Evolutionary conservation across 352 stramenopile genomes (phyloP).

Genomic region (Elongisporangium undulatum): DNA sequence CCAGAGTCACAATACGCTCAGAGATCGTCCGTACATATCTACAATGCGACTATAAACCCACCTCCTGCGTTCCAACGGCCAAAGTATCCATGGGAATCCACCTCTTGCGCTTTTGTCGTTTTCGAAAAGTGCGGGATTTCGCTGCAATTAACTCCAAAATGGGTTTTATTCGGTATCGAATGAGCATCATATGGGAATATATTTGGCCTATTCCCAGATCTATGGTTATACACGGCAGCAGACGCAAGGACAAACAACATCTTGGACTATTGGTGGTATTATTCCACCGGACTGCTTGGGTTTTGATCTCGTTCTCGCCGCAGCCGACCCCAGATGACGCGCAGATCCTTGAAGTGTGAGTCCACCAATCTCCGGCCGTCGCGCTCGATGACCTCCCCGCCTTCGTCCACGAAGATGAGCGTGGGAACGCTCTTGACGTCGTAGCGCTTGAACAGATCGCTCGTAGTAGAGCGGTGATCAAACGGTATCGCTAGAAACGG

Average conservation of each 20-base stretch:
- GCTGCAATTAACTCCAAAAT: no score
- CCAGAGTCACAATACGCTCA: not conserved
- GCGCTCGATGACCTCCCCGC: slow-evolving; percentile 53
- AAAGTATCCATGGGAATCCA: not conserved
- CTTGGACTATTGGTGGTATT: no score
- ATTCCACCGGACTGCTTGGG: no score
- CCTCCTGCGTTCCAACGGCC: not conserved
- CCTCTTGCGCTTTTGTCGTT: not conserved
- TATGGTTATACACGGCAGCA: not conserved
- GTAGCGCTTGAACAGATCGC: slow-evolving; percentile 62
- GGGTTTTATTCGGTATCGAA: no score
- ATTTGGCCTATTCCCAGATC: not conserved
- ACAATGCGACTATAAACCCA: not conserved
- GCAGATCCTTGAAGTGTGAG: slow-evolving; percentile 54
- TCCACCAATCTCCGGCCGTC: slow-evolving; percentile 55
- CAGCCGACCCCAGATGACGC: slow-evolving; percentile 53
- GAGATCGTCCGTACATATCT: not conserved
- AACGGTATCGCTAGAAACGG: slow-evolving; percentile 59
- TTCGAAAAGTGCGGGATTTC: not conserved
- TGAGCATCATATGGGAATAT: no score
- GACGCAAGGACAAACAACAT: no score
- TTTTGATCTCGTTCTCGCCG: not conserved
- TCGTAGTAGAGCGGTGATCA: slow-evolving; percentile 30
- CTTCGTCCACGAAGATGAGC: slow-evolving; percentile 61
- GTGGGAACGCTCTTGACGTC: slow-evolving; percentile 65